Evolutionary conservation across 2,329 filamentous ascomycete genomes (phyloP).

Genomic region (Teratosphaeria viscida): DNA sequence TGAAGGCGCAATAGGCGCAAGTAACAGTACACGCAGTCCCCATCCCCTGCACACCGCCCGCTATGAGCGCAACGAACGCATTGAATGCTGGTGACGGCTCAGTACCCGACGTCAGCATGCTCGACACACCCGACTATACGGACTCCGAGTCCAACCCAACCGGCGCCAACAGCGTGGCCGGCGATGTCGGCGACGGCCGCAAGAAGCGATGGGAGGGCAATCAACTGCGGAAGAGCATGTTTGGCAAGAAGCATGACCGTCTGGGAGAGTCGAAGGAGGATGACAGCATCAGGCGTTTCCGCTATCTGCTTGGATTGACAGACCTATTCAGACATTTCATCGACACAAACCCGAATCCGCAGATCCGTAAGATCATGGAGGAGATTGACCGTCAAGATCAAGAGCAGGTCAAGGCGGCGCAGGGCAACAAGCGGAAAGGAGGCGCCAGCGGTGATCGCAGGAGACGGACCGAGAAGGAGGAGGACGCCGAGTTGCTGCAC

Average conservation of each 20-base stretch:
- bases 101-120: slow-evolving; percentile 24
- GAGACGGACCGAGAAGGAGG: slow-evolving; percentile 89
- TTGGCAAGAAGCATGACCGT: slow-evolving; percentile 88
- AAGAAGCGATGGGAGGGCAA: slow-evolving; percentile 80
- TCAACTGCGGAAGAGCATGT: slow-evolving; percentile 80
- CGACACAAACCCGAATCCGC: slow-evolving; percentile 90
- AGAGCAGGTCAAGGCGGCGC: slow-evolving; percentile 55
- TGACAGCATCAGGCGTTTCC: slow-evolving; percentile 86
- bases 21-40: neutral
- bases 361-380: slow-evolving; percentile 83
- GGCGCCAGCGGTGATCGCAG: slow-evolving; percentile 69
- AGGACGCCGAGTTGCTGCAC: slow-evolving; percentile 77
- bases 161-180: slow-evolving; percentile 73
- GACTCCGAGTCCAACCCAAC: slow-evolving; percentile 58
- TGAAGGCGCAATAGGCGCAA: neutral
- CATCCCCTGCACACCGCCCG: slow-evolving; percentile 1
- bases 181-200: slow-evolving; percentile 67
- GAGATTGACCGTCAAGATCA: slow-evolving; percentile 92
- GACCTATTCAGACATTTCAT: slow-evolving; percentile 99
- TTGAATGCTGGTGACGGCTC: slow-evolving; percentile 22
- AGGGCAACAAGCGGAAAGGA: slow-evolving; percentile 67
- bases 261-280: slow-evolving; percentile 94
- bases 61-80: slow-evolving; percentile 14
- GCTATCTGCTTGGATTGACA: slow-evolving; percentile 87
- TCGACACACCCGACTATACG: slow-evolving; percentile 55